Percentiles rank a stretch among this genome's conserved stretches.
Conservation (phyloP, 2,329 filamentous ascomycete genomes). For the Xylariaceae sp. region DNA sequence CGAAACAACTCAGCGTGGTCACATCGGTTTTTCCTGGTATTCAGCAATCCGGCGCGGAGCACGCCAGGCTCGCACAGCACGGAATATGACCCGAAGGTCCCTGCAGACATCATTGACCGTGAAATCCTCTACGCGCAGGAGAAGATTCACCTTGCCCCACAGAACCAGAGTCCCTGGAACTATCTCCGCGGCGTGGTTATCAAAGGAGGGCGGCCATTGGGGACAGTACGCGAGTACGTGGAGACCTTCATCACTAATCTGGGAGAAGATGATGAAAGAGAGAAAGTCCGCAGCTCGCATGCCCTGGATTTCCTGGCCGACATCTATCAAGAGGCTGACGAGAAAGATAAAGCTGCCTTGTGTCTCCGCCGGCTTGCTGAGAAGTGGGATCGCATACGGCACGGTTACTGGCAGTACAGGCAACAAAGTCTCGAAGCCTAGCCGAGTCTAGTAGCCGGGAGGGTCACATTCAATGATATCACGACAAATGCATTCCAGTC, state of each 20-base stretch:
- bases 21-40: slow-evolving; percentile 90
- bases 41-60: slow-evolving; percentile 53
- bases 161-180: slow-evolving; percentile 94
- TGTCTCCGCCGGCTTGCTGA: slow-evolving; percentile 69
- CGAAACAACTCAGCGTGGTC: slow-evolving; percentile 98
- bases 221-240: slow-evolving; percentile 43
- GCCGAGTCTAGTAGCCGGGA: not conserved
- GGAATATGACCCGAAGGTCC: slow-evolving; percentile 50
- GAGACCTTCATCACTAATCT: slow-evolving; percentile 46
- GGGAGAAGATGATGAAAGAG: slow-evolving; percentile 38
- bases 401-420: slow-evolving; percentile 82
- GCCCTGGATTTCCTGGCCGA: slow-evolving; percentile 69
- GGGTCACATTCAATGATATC: not conserved
- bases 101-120: slow-evolving; percentile 59
- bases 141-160: slow-evolving; percentile 72
- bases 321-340: slow-evolving; percentile 53
- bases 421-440: slow-evolving; percentile 32
- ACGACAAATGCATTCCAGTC: not conserved
- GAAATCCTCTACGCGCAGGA: slow-evolving; percentile 70
- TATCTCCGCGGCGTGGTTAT: slow-evolving; percentile 74
- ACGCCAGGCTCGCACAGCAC: slow-evolving; percentile 46
- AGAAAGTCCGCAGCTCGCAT: slow-evolving; percentile 56
- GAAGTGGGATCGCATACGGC: slow-evolving; percentile 86
- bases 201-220: slow-evolving; percentile 53
- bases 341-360: slow-evolving; percentile 57